These are phyloP conservation scores for Aurinia saxatilis DNA, from an alignment of 345 rosid genomes.

Conservation along the genomic window DNA sequence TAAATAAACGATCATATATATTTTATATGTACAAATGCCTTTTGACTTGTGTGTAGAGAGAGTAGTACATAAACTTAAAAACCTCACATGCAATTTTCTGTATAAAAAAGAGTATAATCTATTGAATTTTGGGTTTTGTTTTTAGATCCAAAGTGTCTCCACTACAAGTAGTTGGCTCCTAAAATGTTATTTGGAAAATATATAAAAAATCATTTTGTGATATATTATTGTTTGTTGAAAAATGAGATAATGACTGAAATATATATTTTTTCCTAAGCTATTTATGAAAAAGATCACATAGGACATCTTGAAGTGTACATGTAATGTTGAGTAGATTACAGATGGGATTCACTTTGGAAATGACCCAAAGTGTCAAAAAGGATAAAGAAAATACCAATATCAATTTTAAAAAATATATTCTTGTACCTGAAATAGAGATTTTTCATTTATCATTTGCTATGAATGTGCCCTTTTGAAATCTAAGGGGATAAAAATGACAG, in stretches of 20 bases:
- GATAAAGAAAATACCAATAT: not conserved
- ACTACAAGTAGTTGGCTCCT: conserved; percentile 19
- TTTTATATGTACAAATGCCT: not conserved
- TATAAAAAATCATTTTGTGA: not conserved
- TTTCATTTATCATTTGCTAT: conserved; percentile 9
- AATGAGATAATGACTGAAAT: no score
- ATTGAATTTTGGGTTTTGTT: conserved; percentile 1
- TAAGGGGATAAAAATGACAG: not conserved
- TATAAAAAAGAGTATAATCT: not conserved
- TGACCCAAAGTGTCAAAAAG: not conserved
- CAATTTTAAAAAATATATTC: not conserved
- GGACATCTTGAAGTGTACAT: not conserved
- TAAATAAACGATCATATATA: not conserved
- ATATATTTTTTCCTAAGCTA: no score
- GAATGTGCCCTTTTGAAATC: not conserved
- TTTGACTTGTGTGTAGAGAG: conserved; percentile 23
- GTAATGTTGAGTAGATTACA: not conserved
- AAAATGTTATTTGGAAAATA: not conserved
- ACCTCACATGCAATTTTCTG: conserved; percentile 22
- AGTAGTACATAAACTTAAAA: conserved; percentile 13
- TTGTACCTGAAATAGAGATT: not conserved
- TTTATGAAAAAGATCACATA: not conserved
- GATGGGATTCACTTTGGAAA: conserved; percentile 10
- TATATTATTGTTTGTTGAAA: not conserved
- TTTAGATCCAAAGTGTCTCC: conserved; percentile 22